These are phyloP conservation scores for Suhomyces terraborum DNA, from an alignment of 1,139 yeast species.

Conservation along the genomic window DNA sequence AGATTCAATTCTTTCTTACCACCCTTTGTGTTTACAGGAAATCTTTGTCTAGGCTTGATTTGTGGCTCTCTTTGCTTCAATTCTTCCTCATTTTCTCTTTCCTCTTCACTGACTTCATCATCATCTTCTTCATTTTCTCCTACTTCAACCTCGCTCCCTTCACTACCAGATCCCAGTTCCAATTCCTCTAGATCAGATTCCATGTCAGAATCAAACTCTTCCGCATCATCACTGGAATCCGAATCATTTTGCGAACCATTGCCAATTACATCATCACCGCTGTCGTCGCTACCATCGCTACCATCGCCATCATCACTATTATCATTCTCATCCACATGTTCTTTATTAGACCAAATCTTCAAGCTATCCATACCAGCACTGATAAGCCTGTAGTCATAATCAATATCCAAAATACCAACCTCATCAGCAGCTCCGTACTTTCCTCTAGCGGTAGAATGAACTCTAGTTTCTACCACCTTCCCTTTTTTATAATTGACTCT, in stretches of 20 bases:
- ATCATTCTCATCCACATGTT: constrained; percentile 6
- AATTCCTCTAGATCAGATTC: constrained; percentile 18
- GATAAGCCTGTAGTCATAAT: constrained; percentile 72
- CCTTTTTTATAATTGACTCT: constrained; percentile 68
- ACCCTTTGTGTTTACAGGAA: not conserved
- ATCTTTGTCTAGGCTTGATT: constrained; percentile 7
- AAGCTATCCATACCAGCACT: constrained; percentile 82
- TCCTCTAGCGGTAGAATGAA: constrained; percentile 57
- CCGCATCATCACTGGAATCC: too few relatives aligned
- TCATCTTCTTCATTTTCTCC: constrained; percentile 13
- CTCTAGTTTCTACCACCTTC: constrained; percentile 63
- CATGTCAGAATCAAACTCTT: constrained; percentile 13
- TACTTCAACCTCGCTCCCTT: constrained; percentile 14
- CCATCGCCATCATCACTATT: constrained; percentile 3
- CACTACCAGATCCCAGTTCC: constrained; percentile 13
- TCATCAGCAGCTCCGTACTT: constrained; percentile 53
- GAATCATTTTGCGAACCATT: constrained; percentile 2
- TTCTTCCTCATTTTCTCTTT: constrained; percentile 22
- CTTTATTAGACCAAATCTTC: constrained; percentile 63
- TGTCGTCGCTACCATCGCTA: constrained; percentile 5
- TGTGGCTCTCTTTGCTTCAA: constrained; percentile 20
- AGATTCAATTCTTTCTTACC: constrained; percentile 11
- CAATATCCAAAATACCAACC: constrained; percentile 74
- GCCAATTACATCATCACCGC: not conserved
- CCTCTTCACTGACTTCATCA: constrained; percentile 18